phyloP scores from a whole-genome alignment of 805 yeast genomes.

The Zygosaccharomyces gambellarensis region DNA sequence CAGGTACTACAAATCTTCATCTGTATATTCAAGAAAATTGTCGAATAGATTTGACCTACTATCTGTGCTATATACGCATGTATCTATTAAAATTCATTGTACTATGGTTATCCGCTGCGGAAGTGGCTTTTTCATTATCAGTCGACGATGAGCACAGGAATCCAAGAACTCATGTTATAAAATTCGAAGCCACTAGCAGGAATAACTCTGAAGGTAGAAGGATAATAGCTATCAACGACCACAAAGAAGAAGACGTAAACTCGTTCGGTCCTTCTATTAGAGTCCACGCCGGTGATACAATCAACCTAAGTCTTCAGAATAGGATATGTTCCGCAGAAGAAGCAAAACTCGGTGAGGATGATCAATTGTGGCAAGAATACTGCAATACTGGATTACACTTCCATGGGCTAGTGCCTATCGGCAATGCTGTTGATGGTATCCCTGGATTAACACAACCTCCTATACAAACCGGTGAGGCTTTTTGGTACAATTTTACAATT shows the following conservation, averaged over 20 bases:
- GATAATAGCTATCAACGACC: conserved; percentile 24
- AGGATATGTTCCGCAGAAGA: conserved; percentile 18
- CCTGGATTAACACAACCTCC: conserved; percentile 60
- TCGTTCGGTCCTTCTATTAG: conserved; percentile 26
- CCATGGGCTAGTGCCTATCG: conserved; percentile 47
- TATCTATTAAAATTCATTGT: neutral
- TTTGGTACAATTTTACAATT: conserved; percentile 43
- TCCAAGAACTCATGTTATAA: conserved; percentile 7
- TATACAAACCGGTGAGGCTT: conserved; percentile 57
- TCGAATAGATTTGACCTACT: neutral
- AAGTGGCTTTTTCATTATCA: neutral
- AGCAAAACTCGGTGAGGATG: conserved; percentile 28
- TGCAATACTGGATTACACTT: conserved; percentile 44
- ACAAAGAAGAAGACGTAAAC: conserved; percentile 8
- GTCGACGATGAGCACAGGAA: neutral
- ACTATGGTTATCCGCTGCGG: neutral
- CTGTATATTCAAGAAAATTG: neutral
- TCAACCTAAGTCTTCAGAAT: conserved; percentile 21
- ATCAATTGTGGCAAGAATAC: conserved; percentile 14
- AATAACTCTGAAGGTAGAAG: conserved; percentile 15
- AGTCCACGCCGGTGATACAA: conserved; percentile 22
- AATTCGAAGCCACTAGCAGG: conserved; percentile 15
- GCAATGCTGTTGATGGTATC: conserved; percentile 42
- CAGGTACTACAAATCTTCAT: neutral
- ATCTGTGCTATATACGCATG: neutral